Evolutionary conservation across 176 grass and related monocot species (phyloP), one percentile per base, ranked within the genome.

Genomic region (Saccharum officinarum): DNA sequence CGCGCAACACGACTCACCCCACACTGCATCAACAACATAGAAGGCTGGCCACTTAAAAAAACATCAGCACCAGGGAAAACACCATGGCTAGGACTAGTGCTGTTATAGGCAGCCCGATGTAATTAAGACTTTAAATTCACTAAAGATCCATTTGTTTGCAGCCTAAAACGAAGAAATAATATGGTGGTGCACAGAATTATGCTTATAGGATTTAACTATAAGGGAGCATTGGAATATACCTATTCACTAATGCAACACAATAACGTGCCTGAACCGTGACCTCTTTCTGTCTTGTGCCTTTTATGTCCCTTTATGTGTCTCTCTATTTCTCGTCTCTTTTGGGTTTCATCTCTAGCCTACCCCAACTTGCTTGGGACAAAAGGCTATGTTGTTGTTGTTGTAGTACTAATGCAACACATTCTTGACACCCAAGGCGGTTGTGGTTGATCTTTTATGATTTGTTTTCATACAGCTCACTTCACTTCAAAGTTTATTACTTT

Each of bases 111-210:
- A 59, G 55, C 55, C 18, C 18, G 7, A 57, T 57, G 52, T 14
- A 57, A n/a, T 59, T 14, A 23, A 60, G 55, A 60, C 20, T 60
- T 60, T n/a, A 52, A 46, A 71, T 11, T 71, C 59, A 64, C 42
- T 26, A 88, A 57, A 0, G 26, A 44, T 68, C 12, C 57, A 69
- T 71, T 78, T 81, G 28, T 66, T 66, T 87, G 86, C 33, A 67
- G 18, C 44, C 69, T 65, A 23, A 64, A 78, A 77, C 38, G 86
- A 68, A 83, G 17, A 83, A 74, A 82, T 6, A 83, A 42, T 76
- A 85, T 37, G 7, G 67, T 68, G 37, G 33, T 73, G 18, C 55
- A 65, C 68, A 52, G 22, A 41, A 72, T 12, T 55, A 42, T 4
- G 37, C 12, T 26, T 63, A 37, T 65, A 59, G 36, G 75, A 86